Conservation (phyloP, 2,329 filamentous ascomycete species). For the Trichoderma semiorbis region DNA sequence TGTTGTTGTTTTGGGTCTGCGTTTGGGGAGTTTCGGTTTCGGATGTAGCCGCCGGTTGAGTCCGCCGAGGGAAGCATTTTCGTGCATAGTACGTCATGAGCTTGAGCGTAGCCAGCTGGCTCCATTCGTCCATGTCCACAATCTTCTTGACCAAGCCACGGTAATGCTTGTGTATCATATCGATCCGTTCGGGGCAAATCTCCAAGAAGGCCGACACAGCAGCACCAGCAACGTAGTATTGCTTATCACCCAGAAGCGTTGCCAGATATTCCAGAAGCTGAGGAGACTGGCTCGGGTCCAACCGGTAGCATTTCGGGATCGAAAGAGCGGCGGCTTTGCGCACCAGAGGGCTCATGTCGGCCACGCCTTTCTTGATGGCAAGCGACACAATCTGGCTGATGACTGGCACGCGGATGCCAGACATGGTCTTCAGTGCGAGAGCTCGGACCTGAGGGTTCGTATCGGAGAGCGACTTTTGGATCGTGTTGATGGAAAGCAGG, state of each 20-base stretch:
- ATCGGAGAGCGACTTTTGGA: constrained; percentile 95
- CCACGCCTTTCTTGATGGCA: constrained; percentile 89
- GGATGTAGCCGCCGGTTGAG: constrained; percentile 49
- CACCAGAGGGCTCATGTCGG: constrained; percentile 92
- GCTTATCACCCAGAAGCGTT: constrained; percentile 78
- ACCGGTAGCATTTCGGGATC: constrained; percentile 90
- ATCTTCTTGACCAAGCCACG: constrained; percentile 80
- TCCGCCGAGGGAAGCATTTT: constrained; percentile 77
- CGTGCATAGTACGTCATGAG: constrained; percentile 83
- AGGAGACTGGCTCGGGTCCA: constrained; percentile 82
- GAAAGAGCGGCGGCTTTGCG: constrained; percentile 89
- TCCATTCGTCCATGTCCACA: constrained; percentile 99
- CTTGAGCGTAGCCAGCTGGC: constrained; percentile 77
- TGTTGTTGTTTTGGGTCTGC: background rate
- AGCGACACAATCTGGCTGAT: constrained; percentile 97
- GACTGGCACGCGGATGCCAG: constrained; percentile 91
- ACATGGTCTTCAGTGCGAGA: constrained; percentile 94
- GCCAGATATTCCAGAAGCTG: constrained; percentile 80
- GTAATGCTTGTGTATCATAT: constrained; percentile 90
- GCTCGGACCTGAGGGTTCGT: constrained; percentile 85
- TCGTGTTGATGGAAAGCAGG: constrained; percentile 95
- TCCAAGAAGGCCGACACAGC: constrained; percentile 87
- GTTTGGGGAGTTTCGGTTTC: background rate
- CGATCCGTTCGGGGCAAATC: constrained; percentile 80
- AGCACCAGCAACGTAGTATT: constrained; percentile 94